phyloP scores from a whole-genome alignment of 352 stramenopile genomes.

The Globisporangium middletonii region DNA sequence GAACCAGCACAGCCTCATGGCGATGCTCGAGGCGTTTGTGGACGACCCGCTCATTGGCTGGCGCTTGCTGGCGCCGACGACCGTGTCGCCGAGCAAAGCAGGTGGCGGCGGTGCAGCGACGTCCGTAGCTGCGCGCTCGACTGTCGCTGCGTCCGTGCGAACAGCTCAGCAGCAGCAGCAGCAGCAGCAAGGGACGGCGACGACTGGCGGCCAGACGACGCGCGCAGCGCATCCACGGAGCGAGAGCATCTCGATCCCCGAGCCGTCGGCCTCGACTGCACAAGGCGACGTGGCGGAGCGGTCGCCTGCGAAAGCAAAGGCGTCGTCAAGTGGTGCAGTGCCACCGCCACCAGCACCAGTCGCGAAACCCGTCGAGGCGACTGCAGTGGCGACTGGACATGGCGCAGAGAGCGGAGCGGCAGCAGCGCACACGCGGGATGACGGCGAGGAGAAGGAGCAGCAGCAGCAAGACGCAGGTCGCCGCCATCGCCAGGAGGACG shows the following conservation, averaged over 20 bases:
- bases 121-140: conserved; percentile 27
- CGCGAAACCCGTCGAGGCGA: too few species aligned
- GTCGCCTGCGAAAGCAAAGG: neutral
- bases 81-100: conserved; percentile 33
- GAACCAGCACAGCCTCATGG: conserved; percentile 97
- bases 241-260: conserved; percentile 55
- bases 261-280: conserved; percentile 21
- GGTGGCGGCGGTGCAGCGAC: conserved; percentile 23
- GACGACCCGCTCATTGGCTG: conserved; percentile 99
- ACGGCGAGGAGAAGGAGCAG: conserved; percentile 8
- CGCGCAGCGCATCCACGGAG: conserved; percentile 23
- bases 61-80: conserved; percentile 85
- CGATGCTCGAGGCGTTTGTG: conserved; percentile 99
- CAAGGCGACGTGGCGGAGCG: conserved; percentile 18
- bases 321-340: neutral
- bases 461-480: conserved; percentile 5
- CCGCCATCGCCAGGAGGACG: conserved; percentile 10
- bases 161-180: conserved; percentile 11
- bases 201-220: neutral
- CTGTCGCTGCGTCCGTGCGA: conserved; percentile 14
- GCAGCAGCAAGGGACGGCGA: conserved; percentile 9
- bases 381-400: neutral
- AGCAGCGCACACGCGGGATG: conserved; percentile 4
- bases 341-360: conserved; percentile 4
- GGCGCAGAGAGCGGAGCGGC: neutral